A percentile compares a stretch with the other conserved stretches of the same genome.
These are phyloP conservation scores for Talaromyces pinophilus DNA, from an alignment of 2,329 filamentous ascomycete genomes.

Conservation along the genomic window DNA sequence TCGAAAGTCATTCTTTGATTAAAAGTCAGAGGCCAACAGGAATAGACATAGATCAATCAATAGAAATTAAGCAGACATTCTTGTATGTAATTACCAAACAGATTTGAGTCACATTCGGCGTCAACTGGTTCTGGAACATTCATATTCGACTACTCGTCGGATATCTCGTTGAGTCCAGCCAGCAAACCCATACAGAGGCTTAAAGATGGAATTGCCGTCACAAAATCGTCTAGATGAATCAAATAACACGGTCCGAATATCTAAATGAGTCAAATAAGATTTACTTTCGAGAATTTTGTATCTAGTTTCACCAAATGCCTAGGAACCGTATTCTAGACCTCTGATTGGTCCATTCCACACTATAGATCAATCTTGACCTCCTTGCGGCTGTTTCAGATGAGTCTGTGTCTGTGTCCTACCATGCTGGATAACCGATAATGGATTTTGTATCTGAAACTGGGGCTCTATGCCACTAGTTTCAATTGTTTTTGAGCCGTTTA, in stretches of 20 bases:
- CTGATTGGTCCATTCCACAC: not conserved
- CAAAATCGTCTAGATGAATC: not conserved
- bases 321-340: not conserved
- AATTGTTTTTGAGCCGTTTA: not conserved
- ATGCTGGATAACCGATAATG: not conserved
- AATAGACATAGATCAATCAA: too few relatives aligned
- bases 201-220: not conserved
- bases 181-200: not conserved
- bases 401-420: not conserved
- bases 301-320: not conserved
- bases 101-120: too few relatives aligned
- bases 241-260: not conserved
- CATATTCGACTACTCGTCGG: not conserved
- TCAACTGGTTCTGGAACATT: not conserved
- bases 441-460: slow-evolving; percentile 5
- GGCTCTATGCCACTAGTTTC: not conserved
- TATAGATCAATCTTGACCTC: slow-evolving; percentile 3
- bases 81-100: too few relatives aligned
- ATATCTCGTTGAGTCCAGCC: not conserved
- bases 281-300: not conserved
- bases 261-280: not conserved
- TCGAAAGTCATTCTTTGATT: too few relatives aligned
- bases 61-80: too few relatives aligned
- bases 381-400: slow-evolving; percentile 11
- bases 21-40: too few relatives aligned